These are phyloP conservation scores for Pterulicium gracile DNA, from an alignment of 1,284 basidiomycete genomes.

Conservation along the genomic window DNA sequence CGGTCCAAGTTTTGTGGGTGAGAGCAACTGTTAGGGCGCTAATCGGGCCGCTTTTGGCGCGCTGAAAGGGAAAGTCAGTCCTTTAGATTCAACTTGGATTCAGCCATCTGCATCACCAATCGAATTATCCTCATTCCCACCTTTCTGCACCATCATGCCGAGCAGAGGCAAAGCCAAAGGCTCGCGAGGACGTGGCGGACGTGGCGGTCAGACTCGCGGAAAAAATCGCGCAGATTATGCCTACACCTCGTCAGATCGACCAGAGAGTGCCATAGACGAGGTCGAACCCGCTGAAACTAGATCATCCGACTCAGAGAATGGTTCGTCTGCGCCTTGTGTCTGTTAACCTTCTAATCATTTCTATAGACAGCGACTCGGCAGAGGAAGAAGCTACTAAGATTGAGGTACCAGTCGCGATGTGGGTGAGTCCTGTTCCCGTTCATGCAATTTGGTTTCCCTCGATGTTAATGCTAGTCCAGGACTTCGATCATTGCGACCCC, in stretches of 20 bases:
- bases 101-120: too few relatives aligned
- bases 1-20: slow-evolving; percentile 1
- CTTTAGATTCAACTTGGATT: too few relatives aligned
- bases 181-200: too few relatives aligned
- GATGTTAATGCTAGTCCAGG: slow-evolving; percentile 33
- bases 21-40: slow-evolving; percentile 2
- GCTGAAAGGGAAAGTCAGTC: slow-evolving; percentile 11
- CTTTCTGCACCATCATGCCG: too few relatives aligned
- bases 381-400: slow-evolving; percentile 27
- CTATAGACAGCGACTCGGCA: slow-evolving; percentile 1
- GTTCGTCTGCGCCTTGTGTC: slow-evolving; percentile 9
- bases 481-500: slow-evolving; percentile 97
- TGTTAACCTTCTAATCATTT: slow-evolving; percentile 4
- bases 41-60: slow-evolving; percentile 12
- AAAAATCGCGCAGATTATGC: slow-evolving; percentile 11
- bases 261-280: slow-evolving; percentile 41
- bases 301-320: slow-evolving; percentile 16
- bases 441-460: not conserved
- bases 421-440: slow-evolving; percentile 41
- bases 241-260: slow-evolving; percentile 20
- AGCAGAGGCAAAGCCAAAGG: too few relatives aligned
- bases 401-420: slow-evolving; percentile 77
- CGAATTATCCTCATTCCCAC: too few relatives aligned
- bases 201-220: too few relatives aligned
- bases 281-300: slow-evolving; percentile 20